Evolutionary conservation across 148 eudicot genomes (phyloP).

Genomic region (Fagopyrum tataricum): DNA sequence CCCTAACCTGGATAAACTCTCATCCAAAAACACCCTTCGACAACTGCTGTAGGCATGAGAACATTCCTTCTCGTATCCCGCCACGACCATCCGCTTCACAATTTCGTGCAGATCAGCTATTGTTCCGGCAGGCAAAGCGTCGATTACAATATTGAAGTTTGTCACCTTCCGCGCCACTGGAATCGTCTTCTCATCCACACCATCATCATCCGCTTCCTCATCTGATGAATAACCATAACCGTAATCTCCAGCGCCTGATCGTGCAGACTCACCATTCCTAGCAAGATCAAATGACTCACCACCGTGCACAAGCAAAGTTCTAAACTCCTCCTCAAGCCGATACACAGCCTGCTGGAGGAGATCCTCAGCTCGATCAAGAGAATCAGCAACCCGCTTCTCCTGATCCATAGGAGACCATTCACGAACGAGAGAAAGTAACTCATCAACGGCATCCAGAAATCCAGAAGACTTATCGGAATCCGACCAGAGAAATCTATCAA

Average conservation of each 20-base stretch:
- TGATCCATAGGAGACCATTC: conserved; percentile 46
- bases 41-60: conserved; percentile 62
- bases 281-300: conserved; percentile 37
- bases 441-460: conserved; percentile 59
- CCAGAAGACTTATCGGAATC: conserved; percentile 43
- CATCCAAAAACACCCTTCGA: conserved; percentile 71
- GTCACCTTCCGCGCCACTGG: conserved; percentile 77
- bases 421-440: conserved; percentile 32
- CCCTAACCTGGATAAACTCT: conserved; percentile 73
- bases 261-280: conserved; percentile 19
- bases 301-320: conserved; percentile 42
- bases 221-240: conserved; percentile 13
- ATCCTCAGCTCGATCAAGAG: conserved; percentile 63
- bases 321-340: conserved; percentile 67
- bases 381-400: conserved; percentile 32
- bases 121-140: conserved; percentile 65
- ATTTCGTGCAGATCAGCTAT: conserved; percentile 68
- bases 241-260: not conserved
- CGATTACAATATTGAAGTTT: conserved; percentile 57
- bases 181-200: conserved; percentile 31
- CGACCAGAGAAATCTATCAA: conserved; percentile 63
- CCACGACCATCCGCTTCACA: conserved; percentile 67
- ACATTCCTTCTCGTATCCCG: conserved; percentile 66
- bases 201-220: conserved; percentile 16
- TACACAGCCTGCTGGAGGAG: conserved; percentile 61